Evolutionary conservation across 495 filamentous ascomycete genomes (phyloP).

Genomic region (Podospora appendiculata): DNA sequence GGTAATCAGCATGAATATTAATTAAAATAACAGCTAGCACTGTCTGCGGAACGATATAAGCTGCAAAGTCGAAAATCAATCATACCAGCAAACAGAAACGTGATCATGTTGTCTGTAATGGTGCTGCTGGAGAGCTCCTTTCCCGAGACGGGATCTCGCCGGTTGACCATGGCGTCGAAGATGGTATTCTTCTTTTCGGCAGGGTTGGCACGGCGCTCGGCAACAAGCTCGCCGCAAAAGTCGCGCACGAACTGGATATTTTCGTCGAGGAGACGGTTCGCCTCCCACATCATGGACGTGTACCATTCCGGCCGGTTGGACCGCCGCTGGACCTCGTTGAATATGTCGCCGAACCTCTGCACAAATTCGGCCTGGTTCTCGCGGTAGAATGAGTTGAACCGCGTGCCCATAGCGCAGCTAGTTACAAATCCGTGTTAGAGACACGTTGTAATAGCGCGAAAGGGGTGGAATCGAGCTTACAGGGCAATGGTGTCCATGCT

Average conservation of each 20-base stretch:
- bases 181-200: slow-evolving; percentile 49
- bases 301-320: slow-evolving; percentile 36
- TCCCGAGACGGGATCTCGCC: slow-evolving; percentile 49
- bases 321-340: slow-evolving; percentile 42
- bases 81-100: slow-evolving; percentile 50
- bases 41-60: neutral
- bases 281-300: slow-evolving; percentile 37
- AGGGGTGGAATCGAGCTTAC: neutral
- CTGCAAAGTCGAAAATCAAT: neutral
- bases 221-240: slow-evolving; percentile 44
- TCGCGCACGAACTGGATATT: slow-evolving; percentile 45
- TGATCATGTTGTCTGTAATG: slow-evolving; percentile 57
- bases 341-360: slow-evolving; percentile 44
- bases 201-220: slow-evolving; percentile 42
- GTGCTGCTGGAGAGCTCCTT: slow-evolving; percentile 44
- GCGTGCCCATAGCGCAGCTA: slow-evolving; percentile 55
- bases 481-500: slow-evolving; percentile 61
- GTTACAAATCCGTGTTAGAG: neutral
- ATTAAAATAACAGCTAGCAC: too few relatives aligned
- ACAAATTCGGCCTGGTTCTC: slow-evolving; percentile 54
- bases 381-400: slow-evolving; percentile 63
- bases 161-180: slow-evolving; percentile 38
- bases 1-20: neutral
- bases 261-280: slow-evolving; percentile 40
- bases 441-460: neutral